Evolutionary conservation across 2,329 filamentous ascomycete genomes (phyloP), one percentile per base, ranked within the genome.

Genomic region (Didymella exigua): DNA sequence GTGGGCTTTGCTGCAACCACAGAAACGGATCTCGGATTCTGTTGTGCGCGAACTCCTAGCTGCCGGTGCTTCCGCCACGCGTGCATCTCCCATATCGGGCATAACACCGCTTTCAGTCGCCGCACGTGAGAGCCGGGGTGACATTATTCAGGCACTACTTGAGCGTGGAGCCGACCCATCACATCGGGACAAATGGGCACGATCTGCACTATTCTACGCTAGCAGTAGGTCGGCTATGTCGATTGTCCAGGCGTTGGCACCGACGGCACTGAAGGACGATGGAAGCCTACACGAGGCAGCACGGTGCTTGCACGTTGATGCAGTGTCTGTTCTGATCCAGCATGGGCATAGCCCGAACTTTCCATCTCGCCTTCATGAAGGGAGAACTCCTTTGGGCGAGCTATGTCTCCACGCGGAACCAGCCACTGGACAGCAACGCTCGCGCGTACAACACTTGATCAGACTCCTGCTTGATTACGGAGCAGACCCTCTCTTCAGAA

Each of bases 261-360:
- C 83, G 0, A 82, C 84, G 18, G 82, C 84, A 1, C 79, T 82
- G 1, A 79, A 77, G 36, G 85, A 89, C 53, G 87, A 90, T 55
- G 86, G 86, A 0, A 88, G 85, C 1, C 76, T 90, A 3, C 87
- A 89, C 63, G 86, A 88, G 56, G 84, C 86, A 3, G 82, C 86
- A 0, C 78, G 84, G 11, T 80, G 83, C 41, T 76, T 89, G 18
- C 84, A 88, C 59, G 59, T 86, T 0, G 73, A 81, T 11, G 82
- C 81, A 1, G 82, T 87, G 57, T 77, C 79, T 44, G 75, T 85
- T 1, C 76, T 90, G 1, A 72, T 88, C 5, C 76, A 86, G 40
- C 76, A 82, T 57, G 83, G 82, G 1, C 86, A 89, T 55, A 83
- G 87, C 14, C 79, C 84, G 0, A 86, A 89, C 64, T 89, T 87